Base-by-base conservation (phyloP, 2,329 filamentous ascomycete genomes). In the Fusarium globosum region DNA sequence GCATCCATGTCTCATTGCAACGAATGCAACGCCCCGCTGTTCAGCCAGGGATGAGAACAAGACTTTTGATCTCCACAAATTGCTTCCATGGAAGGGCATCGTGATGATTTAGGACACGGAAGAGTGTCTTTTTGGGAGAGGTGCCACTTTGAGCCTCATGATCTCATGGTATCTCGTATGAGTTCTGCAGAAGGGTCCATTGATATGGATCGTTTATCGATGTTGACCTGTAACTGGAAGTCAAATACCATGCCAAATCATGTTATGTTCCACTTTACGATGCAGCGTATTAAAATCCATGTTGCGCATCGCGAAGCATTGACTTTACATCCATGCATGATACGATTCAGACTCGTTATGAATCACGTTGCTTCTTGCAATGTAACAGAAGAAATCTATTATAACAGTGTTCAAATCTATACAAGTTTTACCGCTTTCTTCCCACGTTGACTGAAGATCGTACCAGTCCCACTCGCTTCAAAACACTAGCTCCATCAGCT, bases 21-120 rank as follows among this genome's bases (percentile, higher is more conserved):
- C 21, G 60, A 66, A 43, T 62, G n/a, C 69, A 51, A 51, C 45
- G 55, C 60, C 55, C 57, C 49, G 35, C 53, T 14, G 38, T 30
- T 59, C 46, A 49, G 33, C 45, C 23, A 35, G 58, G 39, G 48
- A 57, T 53, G 36, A 42, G n/a, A 65, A 52, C 55, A 39, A 49
- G 36, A 41, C 49, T 41, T 35, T 52, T 53, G 21, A 42, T 68
- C 62, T 62, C 71, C 71, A 72, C 36, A 65, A 58, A 58, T 65
- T 39, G 38, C 55, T 72, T 63, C 48, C 58, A 42, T 46, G 38
- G 51, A 63, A 41, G 39, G 21, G 42, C 21, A 60, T 43, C 38
- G 48, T 58, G 73, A 77, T 75, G 65, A 60, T 68, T 65, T 23
- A 55, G 65, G 63, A 61, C 53, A 67, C 51, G 35, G 42, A 39